Evolutionary conservation across 306 rosid species (phyloP), one percentile per base, ranked within the genome.

Genomic region (Begonia peltatifolia): DNA sequence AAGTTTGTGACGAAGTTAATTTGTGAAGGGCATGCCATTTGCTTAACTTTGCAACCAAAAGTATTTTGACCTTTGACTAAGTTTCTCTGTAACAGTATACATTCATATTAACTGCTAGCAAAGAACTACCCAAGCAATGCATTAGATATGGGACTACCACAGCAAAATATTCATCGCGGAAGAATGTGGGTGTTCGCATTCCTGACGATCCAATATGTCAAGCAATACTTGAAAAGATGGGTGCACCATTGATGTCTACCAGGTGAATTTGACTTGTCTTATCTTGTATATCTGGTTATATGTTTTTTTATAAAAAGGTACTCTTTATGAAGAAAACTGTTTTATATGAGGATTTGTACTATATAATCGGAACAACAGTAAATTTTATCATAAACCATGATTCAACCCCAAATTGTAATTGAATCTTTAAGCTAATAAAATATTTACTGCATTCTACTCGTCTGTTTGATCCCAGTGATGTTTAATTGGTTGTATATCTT

Each of bases 131-230:
- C 1, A 89, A 85, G 63, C 90, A 76, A 57, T 89, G 95, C 67
- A 74, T 78, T 70, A 76, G 85, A 75, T 80, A 57, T 59, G 94
- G 90, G 60, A 85, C 87, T 12, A 53, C 83, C 22, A 11, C 77
- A 58, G 79, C 94, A 57, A 89, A 80, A 71, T 82, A 68, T 62
- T 74, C 87, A 23, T 50, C 74, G 23, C 74, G 94, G 61, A 89
- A 82, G 77, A 76, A 78, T 46, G 97, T 85, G 41, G 97, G 97
- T 62, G 80, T 89, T 13, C 94, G 95, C 12, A 78, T 89, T 83
- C 97, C 95, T 30, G 85, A 78, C 49, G 95, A 89, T 69, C 65
- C 80, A 38, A 72, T 82, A 65, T 80, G 97, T 73, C 97, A 77
- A 74, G 75, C 78, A 14, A 74, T 89, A 72, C 77, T 89, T 36